Conservation (phyloP, 805 yeast species). For the Cyberlindnera misumaiensis region DNA sequence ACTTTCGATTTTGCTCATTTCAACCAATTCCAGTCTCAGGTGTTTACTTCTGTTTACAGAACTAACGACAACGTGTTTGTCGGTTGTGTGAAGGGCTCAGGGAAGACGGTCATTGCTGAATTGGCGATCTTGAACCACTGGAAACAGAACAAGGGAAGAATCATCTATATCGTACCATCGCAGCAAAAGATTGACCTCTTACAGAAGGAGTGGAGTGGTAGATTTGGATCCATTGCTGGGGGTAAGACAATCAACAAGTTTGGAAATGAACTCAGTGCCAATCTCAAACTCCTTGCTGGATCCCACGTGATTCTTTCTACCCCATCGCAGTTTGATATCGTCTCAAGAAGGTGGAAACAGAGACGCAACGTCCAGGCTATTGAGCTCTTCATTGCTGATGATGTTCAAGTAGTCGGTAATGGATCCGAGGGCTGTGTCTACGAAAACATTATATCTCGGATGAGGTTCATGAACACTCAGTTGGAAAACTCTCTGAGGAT, state of each 20-base stretch:
- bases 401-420: constrained; percentile 58
- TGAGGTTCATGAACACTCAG: constrained; percentile 64
- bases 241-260: constrained; percentile 54
- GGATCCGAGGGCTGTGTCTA: constrained; percentile 54
- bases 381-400: constrained; percentile 66
- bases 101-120: constrained; percentile 67
- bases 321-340: constrained; percentile 65
- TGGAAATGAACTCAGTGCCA: constrained; percentile 43
- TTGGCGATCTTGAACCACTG: constrained; percentile 68
- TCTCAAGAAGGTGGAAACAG: constrained; percentile 80
- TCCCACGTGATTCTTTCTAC: constrained; percentile 72
- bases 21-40: constrained; percentile 71
- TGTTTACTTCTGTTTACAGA: constrained; percentile 51
- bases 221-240: constrained; percentile 42
- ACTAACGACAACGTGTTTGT: constrained; percentile 54
- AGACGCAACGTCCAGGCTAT: constrained; percentile 63
- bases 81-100: constrained; percentile 72
- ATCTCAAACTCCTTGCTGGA: constrained; percentile 47
- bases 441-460: constrained; percentile 65
- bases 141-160: constrained; percentile 62
- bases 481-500: constrained; percentile 52
- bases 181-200: constrained; percentile 48
- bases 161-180: constrained; percentile 63
- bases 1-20: constrained; percentile 45
- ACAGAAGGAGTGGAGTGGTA: constrained; percentile 44